Percentiles rank a stretch among this genome's conserved stretches.
Evolutionary conservation across 768 basidiomycete genomes (phyloP).

Genomic region (Leccinum subgranulosum): DNA sequence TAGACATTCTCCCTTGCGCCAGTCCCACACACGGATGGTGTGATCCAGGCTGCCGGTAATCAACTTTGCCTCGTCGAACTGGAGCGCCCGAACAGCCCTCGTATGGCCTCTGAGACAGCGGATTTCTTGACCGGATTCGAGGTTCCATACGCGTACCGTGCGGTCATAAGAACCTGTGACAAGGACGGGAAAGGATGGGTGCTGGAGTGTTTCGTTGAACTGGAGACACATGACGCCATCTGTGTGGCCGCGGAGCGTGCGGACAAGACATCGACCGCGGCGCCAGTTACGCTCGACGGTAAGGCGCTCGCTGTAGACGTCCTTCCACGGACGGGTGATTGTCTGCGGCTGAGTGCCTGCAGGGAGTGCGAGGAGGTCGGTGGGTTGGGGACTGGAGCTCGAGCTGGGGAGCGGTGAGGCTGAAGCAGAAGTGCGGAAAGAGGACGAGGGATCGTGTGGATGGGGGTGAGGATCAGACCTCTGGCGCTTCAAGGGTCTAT

Average conservation of each 20-base stretch:
- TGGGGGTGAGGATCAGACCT: conserved; percentile 12
- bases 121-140: conserved; percentile 85
- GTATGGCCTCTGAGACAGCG: conserved; percentile 87
- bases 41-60: conserved; percentile 97
- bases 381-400: conserved; percentile 5
- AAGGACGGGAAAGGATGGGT: conserved; percentile 87
- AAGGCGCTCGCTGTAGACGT: conserved; percentile 97
- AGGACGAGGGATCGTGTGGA: conserved; percentile 3
- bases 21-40: conserved; percentile 95
- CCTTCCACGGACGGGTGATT: conserved; percentile 92
- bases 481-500: conserved; percentile 53
- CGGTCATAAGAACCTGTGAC: conserved; percentile 98
- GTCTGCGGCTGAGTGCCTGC: conserved; percentile 30
- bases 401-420: conserved; percentile 4
- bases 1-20: conserved; percentile 86
- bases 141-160: conserved; percentile 93
- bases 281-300: conserved; percentile 97
- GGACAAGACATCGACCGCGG: conserved; percentile 81
- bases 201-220: conserved; percentile 78
- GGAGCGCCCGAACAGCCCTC: conserved; percentile 85
- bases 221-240: conserved; percentile 98
- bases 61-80: conserved; percentile 93
- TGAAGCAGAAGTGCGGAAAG: conserved; percentile 16
- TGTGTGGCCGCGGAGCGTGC: conserved; percentile 87
- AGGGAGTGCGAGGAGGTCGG: conserved; percentile 30